phyloP scores from a whole-genome alignment of 495 filamentous ascomycete genomes.

The Penicillium verhagenii region DNA sequence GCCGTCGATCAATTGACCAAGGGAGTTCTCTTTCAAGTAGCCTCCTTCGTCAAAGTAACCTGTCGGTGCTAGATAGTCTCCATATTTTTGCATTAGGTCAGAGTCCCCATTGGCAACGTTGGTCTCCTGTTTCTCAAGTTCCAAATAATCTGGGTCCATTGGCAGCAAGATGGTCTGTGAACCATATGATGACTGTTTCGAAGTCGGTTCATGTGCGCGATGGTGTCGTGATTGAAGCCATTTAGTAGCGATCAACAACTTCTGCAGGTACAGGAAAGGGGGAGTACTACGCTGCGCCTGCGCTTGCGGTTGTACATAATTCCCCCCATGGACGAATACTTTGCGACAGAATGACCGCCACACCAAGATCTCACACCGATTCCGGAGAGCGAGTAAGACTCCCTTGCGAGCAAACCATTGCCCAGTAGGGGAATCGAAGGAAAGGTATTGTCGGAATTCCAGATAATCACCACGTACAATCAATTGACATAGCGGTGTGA shows the following conservation, averaged over 20 bases:
- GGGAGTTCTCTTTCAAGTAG: constrained; percentile 25
- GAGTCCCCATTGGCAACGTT: constrained; percentile 10
- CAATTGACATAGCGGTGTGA: constrained; percentile 70
- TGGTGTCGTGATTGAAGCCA: constrained; percentile 41
- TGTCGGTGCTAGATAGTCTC: constrained; percentile 38
- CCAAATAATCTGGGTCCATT: constrained; percentile 34
- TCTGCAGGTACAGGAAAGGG: constrained; percentile 43
- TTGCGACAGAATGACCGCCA: constrained; percentile 82
- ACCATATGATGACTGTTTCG: constrained; percentile 15
- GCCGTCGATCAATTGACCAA: constrained; percentile 33
- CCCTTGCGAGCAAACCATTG: constrained; percentile 77
- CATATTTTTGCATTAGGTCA: constrained; percentile 29
- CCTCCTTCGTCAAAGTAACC: constrained; percentile 39
- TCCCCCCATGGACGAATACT: constrained; percentile 65
- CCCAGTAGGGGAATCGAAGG: constrained; percentile 45
- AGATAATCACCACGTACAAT: constrained; percentile 77
- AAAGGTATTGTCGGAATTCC: constrained; percentile 67
- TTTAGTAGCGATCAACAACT: constrained; percentile 36
- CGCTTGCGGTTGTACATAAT: constrained; percentile 45
- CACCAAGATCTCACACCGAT: constrained; percentile 73
- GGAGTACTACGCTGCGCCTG: constrained; percentile 42
- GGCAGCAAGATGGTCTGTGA: constrained; percentile 34
- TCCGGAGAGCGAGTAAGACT: constrained; percentile 67
- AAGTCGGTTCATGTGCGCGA: constrained; percentile 8
- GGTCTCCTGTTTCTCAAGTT: constrained; percentile 10